phyloP scores from a whole-genome alignment of 768 basidiomycete genomes.

The Daedaleopsis sinensis region DNA sequence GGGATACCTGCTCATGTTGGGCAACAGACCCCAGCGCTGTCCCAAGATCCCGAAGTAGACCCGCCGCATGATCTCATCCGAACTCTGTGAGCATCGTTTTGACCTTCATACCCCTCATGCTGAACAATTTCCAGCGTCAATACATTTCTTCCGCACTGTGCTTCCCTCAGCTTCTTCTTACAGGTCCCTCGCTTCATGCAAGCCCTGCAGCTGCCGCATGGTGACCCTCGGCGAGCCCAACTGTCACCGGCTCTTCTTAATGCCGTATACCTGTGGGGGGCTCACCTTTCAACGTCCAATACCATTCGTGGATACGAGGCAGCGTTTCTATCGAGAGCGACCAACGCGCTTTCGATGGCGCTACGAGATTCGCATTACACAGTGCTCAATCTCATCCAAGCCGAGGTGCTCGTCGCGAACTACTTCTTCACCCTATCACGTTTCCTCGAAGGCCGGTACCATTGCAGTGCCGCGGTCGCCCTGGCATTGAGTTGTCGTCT shows the following conservation, averaged over 20 bases:
- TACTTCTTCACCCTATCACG: slow-evolving; percentile 65
- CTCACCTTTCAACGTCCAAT: slow-evolving; percentile 25
- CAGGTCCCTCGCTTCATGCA: slow-evolving; percentile 47
- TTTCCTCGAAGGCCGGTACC: slow-evolving; percentile 60
- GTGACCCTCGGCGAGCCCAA: slow-evolving; percentile 29
- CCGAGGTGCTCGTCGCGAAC: slow-evolving; percentile 60
- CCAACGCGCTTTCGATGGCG: slow-evolving; percentile 41
- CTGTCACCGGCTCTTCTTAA: slow-evolving; percentile 45
- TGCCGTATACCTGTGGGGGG: slow-evolving; percentile 37
- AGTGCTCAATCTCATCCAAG: slow-evolving; percentile 36
- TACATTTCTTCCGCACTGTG: slow-evolving; percentile 53
- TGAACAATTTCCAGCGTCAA: slow-evolving; percentile 22
- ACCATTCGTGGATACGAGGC: slow-evolving; percentile 30
- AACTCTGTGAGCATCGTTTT: slow-evolving; percentile 14
- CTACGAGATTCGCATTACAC: slow-evolving; percentile 31
- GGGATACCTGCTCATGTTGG: background rate
- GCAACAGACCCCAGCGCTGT: slow-evolving; percentile 5
- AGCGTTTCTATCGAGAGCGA: slow-evolving; percentile 48
- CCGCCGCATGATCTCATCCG: slow-evolving; percentile 13
- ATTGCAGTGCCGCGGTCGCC: slow-evolving; percentile 46
- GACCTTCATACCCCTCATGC: background rate
- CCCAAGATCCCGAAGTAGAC: slow-evolving; percentile 16
- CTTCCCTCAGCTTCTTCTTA: slow-evolving; percentile 69
- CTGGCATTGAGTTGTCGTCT: slow-evolving; percentile 27
- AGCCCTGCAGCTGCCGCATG: slow-evolving; percentile 12